These are phyloP conservation scores for Erigeron canadensis DNA, from an alignment of 129 eudicot genomes.

Conservation along the genomic window DNA sequence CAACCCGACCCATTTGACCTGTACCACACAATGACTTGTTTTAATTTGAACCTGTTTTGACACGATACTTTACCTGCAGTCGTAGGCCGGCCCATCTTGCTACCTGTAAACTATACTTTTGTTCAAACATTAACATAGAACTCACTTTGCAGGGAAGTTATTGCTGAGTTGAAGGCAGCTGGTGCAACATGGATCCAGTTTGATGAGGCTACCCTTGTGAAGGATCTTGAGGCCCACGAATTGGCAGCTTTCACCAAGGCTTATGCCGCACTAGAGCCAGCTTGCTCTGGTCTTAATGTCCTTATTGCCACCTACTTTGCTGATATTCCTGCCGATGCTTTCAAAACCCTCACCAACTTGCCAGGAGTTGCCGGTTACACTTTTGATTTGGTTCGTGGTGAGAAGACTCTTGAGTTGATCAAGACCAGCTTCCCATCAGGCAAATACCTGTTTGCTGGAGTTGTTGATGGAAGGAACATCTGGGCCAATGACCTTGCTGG, in stretches of 20 bases:
- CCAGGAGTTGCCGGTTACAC: conserved; percentile 75
- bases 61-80: neutral
- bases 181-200: conserved; percentile 95
- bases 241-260: conserved; percentile 83
- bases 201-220: conserved; percentile 85
- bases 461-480: conserved; percentile 96
- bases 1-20: no score
- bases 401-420: conserved; percentile 57
- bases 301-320: conserved; percentile 87
- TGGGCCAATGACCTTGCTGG: conserved; percentile 93
- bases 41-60: neutral
- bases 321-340: conserved; percentile 77
- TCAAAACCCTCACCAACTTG: conserved; percentile 62
- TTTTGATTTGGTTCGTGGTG: conserved; percentile 88
- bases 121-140: neutral
- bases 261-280: conserved; percentile 61
- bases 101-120: neutral
- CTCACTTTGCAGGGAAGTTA: conserved; percentile 62
- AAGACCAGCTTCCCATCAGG: conserved; percentile 62
- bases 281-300: conserved; percentile 72
- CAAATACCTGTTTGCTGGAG: conserved; percentile 80
- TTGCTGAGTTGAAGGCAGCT: conserved; percentile 86
- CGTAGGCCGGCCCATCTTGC: neutral
- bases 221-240: conserved; percentile 79
- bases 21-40: neutral